These are phyloP conservation scores for Neofusicoccum parvum DNA, from an alignment of 2,329 filamentous ascomycete genomes.

Conservation along the genomic window DNA sequence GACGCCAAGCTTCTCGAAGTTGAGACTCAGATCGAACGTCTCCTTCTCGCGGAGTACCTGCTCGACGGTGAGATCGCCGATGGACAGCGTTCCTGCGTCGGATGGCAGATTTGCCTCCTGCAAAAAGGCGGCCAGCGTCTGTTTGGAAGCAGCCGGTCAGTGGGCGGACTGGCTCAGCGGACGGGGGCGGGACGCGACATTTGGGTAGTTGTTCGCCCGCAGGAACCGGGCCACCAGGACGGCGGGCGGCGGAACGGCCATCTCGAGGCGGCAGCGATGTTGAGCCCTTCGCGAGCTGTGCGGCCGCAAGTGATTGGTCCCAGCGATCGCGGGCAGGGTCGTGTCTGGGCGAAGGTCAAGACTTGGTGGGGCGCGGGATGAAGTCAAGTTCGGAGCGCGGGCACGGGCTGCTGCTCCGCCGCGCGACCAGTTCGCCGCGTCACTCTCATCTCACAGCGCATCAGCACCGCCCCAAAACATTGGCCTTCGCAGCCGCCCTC, in stretches of 20 bases:
- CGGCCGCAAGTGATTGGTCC: neutral
- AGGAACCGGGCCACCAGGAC: constrained; percentile 47
- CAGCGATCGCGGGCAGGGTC: neutral
- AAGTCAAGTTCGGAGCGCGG: neutral
- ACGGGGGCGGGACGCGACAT: constrained; percentile 31
- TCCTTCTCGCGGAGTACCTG: constrained; percentile 63
- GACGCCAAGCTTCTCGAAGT: constrained; percentile 58
- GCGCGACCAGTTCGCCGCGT: too few species aligned
- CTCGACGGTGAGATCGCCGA: constrained; percentile 58
- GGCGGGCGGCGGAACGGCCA: constrained; percentile 37
- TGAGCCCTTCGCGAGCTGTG: neutral
- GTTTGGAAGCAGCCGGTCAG: constrained; percentile 18
- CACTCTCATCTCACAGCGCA: too few species aligned
- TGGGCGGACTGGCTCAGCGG: neutral
- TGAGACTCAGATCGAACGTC: constrained; percentile 56
- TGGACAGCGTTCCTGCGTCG: constrained; percentile 49
- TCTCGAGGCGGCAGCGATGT: neutral
- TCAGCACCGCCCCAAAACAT: too few species aligned
- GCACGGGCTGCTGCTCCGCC: neutral
- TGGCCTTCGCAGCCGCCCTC: too few species aligned
- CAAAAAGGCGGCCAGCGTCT: constrained; percentile 62
- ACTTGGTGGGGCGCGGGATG: neutral
- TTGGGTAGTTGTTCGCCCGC: constrained; percentile 42
- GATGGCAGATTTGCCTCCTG: constrained; percentile 56
- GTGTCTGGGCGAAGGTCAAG: neutral